Conservation (phyloP, 805 yeast species). For the Saccharomycodes ludwigii region DNA sequence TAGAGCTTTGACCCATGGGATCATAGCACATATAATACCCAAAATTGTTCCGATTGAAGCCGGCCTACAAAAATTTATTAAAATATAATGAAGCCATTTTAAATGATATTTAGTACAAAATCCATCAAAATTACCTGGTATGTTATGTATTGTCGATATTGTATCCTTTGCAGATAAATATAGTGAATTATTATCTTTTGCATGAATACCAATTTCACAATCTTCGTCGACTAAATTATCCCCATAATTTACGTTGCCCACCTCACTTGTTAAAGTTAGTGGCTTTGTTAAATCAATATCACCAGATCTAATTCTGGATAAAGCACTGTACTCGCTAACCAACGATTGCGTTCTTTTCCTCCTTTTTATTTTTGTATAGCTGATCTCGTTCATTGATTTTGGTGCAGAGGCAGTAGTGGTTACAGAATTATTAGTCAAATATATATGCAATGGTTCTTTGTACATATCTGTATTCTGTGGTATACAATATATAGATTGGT, state of each 20-base stretch:
- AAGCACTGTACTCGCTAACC: slow-evolving; percentile 29
- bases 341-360: slow-evolving; percentile 3
- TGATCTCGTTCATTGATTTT: not conserved
- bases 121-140: too few relatives aligned
- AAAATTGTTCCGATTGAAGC: slow-evolving; percentile 59
- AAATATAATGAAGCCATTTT: slow-evolving; percentile 24
- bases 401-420: slow-evolving; percentile 1
- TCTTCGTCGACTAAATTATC: slow-evolving; percentile 2
- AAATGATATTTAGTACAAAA: slow-evolving; percentile 20
- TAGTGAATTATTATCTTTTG: not conserved
- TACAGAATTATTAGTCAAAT: too few relatives aligned
- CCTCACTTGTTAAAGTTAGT: slow-evolving; percentile 11
- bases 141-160: too few relatives aligned
- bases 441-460: too few relatives aligned
- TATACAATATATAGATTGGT: too few relatives aligned
- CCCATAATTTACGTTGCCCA: not conserved
- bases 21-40: slow-evolving; percentile 57
- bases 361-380: not conserved
- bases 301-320: slow-evolving; percentile 17
- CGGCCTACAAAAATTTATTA: slow-evolving; percentile 51
- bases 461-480: too few relatives aligned
- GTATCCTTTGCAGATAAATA: too few relatives aligned
- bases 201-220: not conserved
- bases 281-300: slow-evolving; percentile 22
- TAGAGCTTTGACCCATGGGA: slow-evolving; percentile 75